Evolutionary conservation across 768 basidiomycete species (phyloP).

Genomic region (Trametes cubensis): DNA sequence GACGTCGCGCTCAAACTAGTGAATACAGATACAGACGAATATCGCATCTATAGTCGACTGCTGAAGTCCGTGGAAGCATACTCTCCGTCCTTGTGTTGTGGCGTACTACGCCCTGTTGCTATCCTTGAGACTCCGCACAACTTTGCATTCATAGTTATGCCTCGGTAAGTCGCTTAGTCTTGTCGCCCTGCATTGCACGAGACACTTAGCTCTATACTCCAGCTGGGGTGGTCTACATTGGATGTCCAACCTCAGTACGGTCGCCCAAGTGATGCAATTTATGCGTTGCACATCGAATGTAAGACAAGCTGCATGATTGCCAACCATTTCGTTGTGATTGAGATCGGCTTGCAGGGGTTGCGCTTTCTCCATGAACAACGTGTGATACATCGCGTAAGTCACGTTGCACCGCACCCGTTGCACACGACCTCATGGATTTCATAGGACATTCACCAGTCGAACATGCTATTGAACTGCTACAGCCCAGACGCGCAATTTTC

Average conservation of each 20-base stretch:
- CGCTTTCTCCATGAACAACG: slow-evolving; percentile 16
- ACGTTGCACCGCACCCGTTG: neutral
- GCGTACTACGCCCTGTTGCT: slow-evolving; percentile 2
- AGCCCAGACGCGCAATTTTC: neutral
- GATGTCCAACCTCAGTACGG: neutral
- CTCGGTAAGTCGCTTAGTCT: neutral
- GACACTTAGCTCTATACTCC: neutral
- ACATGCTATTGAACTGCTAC: slow-evolving; percentile 6
- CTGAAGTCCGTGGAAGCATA: neutral
- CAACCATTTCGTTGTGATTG: neutral
- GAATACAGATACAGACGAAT: slow-evolving; percentile 2
- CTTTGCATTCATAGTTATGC: slow-evolving; percentile 4
- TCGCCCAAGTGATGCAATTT: neutral
- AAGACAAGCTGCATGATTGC: neutral
- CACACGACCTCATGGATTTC: neutral
- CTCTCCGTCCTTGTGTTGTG: neutral
- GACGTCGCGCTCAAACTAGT: slow-evolving; percentile 5
- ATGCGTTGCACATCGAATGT: neutral
- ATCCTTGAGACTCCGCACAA: slow-evolving; percentile 1
- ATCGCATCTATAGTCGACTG: neutral
- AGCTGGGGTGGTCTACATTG: neutral
- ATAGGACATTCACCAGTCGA: neutral
- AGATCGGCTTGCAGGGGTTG: slow-evolving; percentile 6
- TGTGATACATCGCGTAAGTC: slow-evolving; percentile 16
- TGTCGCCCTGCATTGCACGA: no score